Evolutionary conservation across 306 rosid genomes (phyloP).

Genomic region (Castanopsis chinensis): DNA sequence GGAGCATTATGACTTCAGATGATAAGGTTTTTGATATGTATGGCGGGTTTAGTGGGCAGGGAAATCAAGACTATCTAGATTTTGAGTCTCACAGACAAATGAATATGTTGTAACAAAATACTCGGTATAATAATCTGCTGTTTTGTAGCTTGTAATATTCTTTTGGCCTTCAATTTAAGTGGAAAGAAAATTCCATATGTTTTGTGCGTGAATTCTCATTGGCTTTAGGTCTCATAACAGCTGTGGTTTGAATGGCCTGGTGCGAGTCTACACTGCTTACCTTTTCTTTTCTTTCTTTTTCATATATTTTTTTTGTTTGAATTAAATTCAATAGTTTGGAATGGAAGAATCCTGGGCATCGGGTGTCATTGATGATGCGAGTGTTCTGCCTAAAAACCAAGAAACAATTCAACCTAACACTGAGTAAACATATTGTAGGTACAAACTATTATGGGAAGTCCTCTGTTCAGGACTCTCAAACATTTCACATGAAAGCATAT

Average conservation of each 20-base stretch:
- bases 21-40: conserved; percentile 72
- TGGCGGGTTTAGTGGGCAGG: conserved; percentile 54
- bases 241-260: not conserved
- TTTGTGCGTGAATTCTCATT: conserved; percentile 18
- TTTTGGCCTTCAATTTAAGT: conserved; percentile 18
- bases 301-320: no score
- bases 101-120: conserved; percentile 58
- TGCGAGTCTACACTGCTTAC: not conserved
- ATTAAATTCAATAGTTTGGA: no score
- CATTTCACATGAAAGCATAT: no score
- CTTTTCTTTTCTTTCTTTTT: no score
- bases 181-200: conserved; percentile 31
- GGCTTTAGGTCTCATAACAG: not conserved
- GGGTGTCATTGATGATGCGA: no score
- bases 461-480: no score
- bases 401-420: no score
- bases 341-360: no score
- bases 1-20: conserved; percentile 56
- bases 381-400: no score
- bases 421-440: no score
- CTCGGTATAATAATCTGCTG: conserved; percentile 10
- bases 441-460: no score
- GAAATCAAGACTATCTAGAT: conserved; percentile 50
- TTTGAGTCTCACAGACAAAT: conserved; percentile 79
- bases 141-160: conserved; percentile 19